Percentiles rank a stretch among this genome's conserved stretches.
Evolutionary conservation across 176 grass and related monocot genomes (phyloP).

Genomic region (Phragmites australis): DNA sequence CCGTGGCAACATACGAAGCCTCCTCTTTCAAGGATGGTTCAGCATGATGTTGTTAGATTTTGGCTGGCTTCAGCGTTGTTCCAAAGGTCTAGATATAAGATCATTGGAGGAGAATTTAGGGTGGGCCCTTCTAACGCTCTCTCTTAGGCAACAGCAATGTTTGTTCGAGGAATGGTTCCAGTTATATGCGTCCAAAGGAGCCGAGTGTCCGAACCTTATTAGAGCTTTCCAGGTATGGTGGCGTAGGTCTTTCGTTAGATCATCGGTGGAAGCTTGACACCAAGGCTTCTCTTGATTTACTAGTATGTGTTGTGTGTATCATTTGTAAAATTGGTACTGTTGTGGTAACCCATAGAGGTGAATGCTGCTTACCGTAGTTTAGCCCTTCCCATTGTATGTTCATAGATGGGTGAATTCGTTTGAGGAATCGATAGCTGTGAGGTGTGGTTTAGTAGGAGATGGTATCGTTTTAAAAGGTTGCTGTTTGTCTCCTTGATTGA

Average conservation of each 20-base stretch:
- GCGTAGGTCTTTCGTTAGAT: conserved; percentile 72
- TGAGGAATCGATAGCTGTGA: conserved; percentile 25
- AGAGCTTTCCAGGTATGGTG: conserved; percentile 91
- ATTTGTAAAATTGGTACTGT: conserved; percentile 32
- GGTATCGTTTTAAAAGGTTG: neutral
- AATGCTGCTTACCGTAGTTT: conserved; percentile 37
- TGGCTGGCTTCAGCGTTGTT: conserved; percentile 79
- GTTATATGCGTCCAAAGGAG: conserved; percentile 48
- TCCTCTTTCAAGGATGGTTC: conserved; percentile 60
- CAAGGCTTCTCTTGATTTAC: neutral
- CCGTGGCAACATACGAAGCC: conserved; percentile 39
- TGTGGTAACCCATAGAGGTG: conserved; percentile 32
- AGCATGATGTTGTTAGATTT: conserved; percentile 63
- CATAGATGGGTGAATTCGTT: conserved; percentile 35
- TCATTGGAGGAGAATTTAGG: conserved; percentile 77
- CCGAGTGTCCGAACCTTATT: conserved; percentile 65
- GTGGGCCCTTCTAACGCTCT: conserved; percentile 64
- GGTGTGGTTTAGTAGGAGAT: neutral
- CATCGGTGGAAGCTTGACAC: neutral
- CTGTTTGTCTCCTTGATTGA: conserved; percentile 2
- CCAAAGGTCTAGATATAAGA: conserved; percentile 82
- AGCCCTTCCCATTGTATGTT: conserved; percentile 20
- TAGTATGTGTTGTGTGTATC: conserved; percentile 20
- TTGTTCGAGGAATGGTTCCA: conserved; percentile 85
- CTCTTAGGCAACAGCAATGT: conserved; percentile 70